phyloP scores from a whole-genome alignment of 2,329 filamentous ascomycete species.

The Knufia petricola region DNA sequence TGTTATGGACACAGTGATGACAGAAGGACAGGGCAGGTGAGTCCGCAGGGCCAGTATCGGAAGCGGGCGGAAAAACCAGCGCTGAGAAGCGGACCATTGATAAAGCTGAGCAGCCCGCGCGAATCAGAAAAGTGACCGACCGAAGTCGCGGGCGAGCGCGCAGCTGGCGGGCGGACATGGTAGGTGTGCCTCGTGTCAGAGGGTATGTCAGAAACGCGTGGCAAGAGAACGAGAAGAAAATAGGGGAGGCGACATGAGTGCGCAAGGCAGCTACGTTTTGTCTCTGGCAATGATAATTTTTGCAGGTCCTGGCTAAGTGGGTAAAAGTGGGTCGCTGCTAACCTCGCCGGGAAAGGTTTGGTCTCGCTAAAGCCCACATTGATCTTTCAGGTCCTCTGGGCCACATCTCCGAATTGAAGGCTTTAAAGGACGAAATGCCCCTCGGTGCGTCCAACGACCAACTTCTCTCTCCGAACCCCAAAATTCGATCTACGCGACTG shows the following conservation, averaged over 20 bases:
- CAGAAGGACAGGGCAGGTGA: background rate
- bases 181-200: background rate
- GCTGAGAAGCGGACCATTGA: background rate
- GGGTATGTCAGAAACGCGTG: background rate
- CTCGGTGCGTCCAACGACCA: slow-evolving; percentile 7
- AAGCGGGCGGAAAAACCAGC: background rate
- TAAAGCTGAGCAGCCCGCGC: background rate
- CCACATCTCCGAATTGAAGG: background rate
- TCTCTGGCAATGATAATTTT: background rate
- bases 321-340: too few relatives aligned
- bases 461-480: background rate
- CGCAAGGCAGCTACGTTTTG: background rate
- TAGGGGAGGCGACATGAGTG: background rate
- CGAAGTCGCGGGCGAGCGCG: background rate
- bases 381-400: background rate
- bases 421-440: slow-evolving; percentile 6
- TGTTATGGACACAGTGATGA: too few relatives aligned
- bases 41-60: background rate
- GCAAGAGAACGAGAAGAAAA: background rate
- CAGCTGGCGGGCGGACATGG: background rate
- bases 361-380: background rate
- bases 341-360: background rate
- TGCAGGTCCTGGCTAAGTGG: too few relatives aligned
- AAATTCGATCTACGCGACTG: background rate
- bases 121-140: background rate